A percentile compares a stretch with the other conserved stretches of the same genome.
Conservation (phyloP, 2,329 filamentous ascomycete genomes). For the Alternaria conjuncta region DNA sequence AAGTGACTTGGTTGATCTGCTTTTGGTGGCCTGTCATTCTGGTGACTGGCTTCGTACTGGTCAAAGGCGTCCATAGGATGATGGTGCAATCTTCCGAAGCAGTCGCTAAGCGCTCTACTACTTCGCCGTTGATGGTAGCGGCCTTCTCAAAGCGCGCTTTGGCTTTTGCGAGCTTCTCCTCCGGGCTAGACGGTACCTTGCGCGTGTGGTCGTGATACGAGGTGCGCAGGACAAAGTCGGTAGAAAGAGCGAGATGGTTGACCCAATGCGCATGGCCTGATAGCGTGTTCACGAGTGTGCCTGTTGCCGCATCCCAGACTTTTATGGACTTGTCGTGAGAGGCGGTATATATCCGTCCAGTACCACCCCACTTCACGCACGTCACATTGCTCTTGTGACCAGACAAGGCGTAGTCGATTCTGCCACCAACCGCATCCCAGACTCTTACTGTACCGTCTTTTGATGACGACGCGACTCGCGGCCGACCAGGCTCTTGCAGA, state of each 20-base stretch:
- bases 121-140: slow-evolving; percentile 74
- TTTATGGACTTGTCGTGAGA: slow-evolving; percentile 94
- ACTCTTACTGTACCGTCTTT: slow-evolving; percentile 89
- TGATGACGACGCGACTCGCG: slow-evolving; percentile 82
- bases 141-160: slow-evolving; percentile 85
- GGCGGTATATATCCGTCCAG: slow-evolving; percentile 60
- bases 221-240: slow-evolving; percentile 86
- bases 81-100: slow-evolving; percentile 96
- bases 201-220: slow-evolving; percentile 83
- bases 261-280: slow-evolving; percentile 90
- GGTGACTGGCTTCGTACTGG: slow-evolving; percentile 81
- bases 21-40: slow-evolving; percentile 94
- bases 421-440: slow-evolving; percentile 81
- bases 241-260: slow-evolving; percentile 92
- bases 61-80: slow-evolving; percentile 87
- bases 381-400: slow-evolving; percentile 90
- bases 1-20: slow-evolving; percentile 93
- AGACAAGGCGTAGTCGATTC: slow-evolving; percentile 80
- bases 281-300: slow-evolving; percentile 80
- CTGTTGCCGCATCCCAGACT: slow-evolving; percentile 83
- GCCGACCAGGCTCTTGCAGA: slow-evolving; percentile 73
- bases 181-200: slow-evolving; percentile 70
- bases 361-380: slow-evolving; percentile 95
- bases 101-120: slow-evolving; percentile 85
- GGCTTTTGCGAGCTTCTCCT: slow-evolving; percentile 76